Evolutionary conservation across 495 filamentous ascomycete genomes (phyloP), one percentile per base, ranked within the genome.

Genomic region (Podospora comata): DNA sequence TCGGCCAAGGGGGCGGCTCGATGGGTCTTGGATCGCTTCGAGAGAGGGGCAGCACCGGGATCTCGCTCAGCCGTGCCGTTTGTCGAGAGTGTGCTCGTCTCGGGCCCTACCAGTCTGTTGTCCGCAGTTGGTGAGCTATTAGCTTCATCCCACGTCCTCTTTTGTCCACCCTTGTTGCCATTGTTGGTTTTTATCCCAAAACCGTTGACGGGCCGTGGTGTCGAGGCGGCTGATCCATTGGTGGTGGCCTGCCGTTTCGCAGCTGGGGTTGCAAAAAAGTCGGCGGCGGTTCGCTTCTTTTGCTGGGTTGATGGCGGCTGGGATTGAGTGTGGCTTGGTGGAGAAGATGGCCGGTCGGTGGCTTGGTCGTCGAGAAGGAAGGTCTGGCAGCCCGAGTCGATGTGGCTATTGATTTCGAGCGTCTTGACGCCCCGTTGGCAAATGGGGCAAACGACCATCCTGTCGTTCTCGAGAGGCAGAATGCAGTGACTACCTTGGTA

Each of bases 1-100:
- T 99, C 95, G 16, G 95, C 92, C 3, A 99, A 83, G 2, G 95
- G 95, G 5, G 92, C 92, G 0, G 87, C 90, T 71, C 88, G 87
- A 56, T 89, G 87, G 65, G 82, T 82, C 75, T 91, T 94, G 62
- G 84, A 79, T 64, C 84, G 85, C 73, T 91, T 91, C 3, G 84
- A 62, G 19, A 81, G 23, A 0, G 75, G 78, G n/a, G 72, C 73
- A 2, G 78, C 54, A 4, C 28, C n/a, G 5, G 61, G 61, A 7
- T 32, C 30, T 13, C 39, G 39, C 57, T 56, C 5, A 11, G n/a
- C 15, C 70, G 63, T 2, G 58, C 34, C 54, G 32, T 39, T 39
- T 6, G 28, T 64, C 60, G 44, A 55, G 80, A 9, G 65, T 1
- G 20, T 13, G 20, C 20, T 72, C 11, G 64, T 28, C 15, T 60